Evolutionary conservation across 441 rosid species (phyloP), one percentile per base, ranked within the genome.

Genomic region (Daphne laureola): DNA sequence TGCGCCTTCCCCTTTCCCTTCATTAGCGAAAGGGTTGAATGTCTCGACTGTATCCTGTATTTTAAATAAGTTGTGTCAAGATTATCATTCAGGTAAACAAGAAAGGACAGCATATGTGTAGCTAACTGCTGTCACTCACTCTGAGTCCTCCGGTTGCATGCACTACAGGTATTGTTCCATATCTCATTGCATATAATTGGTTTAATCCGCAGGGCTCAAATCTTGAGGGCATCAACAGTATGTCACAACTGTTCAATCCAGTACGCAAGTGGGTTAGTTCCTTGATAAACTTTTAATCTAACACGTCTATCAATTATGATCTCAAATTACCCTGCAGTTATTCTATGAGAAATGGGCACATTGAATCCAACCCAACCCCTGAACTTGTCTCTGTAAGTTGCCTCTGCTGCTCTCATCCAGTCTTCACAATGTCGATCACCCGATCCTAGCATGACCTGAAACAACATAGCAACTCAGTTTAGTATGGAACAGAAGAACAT

Each of bases 321-420:
- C 45, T 54, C 16, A 14, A 48, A 57, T 69, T 86, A 92, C 96
- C 98, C 98, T 41, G 98, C 95, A 1, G 98, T 92, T 65, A 88
- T 92, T 63, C 77, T 75, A 71, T 92, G 96, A 61, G 98, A 86
- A 65, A 92, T 72, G 44, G 96, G 94, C 66, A 92, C 92, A 62
- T 74, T 80, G 57, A 89, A 92, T 56, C 97, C 96, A 66, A 89
- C 97, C 98, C 97, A 92, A 54, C 96, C 96, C 38, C 98, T 86
- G 45, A 84, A 88, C 63, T 92, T 86, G 59, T 92, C 84, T 67
- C 14, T 74, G 72, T 82, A 79, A 45, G 73, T 75, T 53, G 72
- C 60, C 66, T 86, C 96, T 62, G 84, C 68, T 46, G 64, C 73
- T 73, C 85, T 88, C 98, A 88, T 92, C 98, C 94, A 88, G 53